These are phyloP conservation scores for Candida schatavii DNA, from an alignment of 805 yeast species.

Conservation along the genomic window DNA sequence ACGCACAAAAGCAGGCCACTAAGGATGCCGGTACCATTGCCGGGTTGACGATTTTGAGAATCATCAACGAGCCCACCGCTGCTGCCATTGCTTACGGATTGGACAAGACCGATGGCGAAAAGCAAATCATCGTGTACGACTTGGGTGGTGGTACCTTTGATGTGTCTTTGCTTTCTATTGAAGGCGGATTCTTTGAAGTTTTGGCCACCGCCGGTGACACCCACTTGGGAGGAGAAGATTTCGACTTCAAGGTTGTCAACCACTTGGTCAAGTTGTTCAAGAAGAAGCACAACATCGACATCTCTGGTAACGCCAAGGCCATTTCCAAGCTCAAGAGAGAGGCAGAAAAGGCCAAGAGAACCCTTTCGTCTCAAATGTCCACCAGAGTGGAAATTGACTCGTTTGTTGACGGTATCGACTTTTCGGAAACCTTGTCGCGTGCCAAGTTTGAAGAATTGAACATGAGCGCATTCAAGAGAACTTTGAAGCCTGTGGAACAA, in stretches of 20 bases:
- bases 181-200: constrained; percentile 54
- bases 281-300: constrained; percentile 45
- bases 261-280: constrained; percentile 42
- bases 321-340: constrained; percentile 46
- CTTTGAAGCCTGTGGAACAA: constrained; percentile 47
- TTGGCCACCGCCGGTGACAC: constrained; percentile 50
- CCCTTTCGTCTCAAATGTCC: constrained; percentile 44
- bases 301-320: constrained; percentile 40
- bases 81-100: constrained; percentile 68
- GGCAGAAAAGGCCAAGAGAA: constrained; percentile 50
- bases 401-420: constrained; percentile 47
- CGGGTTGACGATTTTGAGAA: constrained; percentile 90
- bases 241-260: constrained; percentile 43
- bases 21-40: constrained; percentile 97
- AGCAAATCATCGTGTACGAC: constrained; percentile 47
- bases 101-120: constrained; percentile 54
- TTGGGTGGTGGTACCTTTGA: constrained; percentile 64
- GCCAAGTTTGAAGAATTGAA: constrained; percentile 49
- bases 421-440: constrained; percentile 45
- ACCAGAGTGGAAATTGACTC: constrained; percentile 46
- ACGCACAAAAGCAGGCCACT: constrained; percentile 97
- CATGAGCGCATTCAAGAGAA: constrained; percentile 42
- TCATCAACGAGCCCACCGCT: constrained; percentile 90
- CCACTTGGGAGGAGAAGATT: constrained; percentile 52
- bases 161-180: constrained; percentile 83